These are phyloP conservation scores for Puccinia hordei DNA, from an alignment of 1,284 basidiomycete genomes.

Conservation along the genomic window DNA sequence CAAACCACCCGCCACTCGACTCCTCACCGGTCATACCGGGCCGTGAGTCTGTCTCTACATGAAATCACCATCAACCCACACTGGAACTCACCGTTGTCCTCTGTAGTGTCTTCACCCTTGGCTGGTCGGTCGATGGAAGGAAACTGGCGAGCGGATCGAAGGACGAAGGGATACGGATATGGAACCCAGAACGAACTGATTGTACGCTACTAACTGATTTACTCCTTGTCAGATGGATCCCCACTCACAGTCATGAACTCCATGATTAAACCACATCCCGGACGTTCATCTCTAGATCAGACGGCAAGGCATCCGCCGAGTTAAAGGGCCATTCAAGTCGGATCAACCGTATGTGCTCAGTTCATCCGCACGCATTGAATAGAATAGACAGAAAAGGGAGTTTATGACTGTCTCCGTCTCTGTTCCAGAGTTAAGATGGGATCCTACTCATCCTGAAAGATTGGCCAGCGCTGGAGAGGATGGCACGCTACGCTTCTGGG, in stretches of 20 bases:
- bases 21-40: constrained; percentile 33
- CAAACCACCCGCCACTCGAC: constrained; percentile 40
- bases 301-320: constrained; percentile 56
- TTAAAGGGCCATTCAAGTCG: constrained; percentile 56
- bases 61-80: too few relatives aligned
- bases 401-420: neutral
- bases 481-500: constrained; percentile 57
- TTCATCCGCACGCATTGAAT: neutral
- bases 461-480: constrained; percentile 56
- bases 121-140: constrained; percentile 42
- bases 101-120: constrained; percentile 36
- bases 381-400: neutral
- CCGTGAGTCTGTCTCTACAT: constrained; percentile 16
- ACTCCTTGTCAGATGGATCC: neutral
- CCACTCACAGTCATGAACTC: neutral
- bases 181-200: constrained; percentile 43
- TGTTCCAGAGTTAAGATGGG: constrained; percentile 51
- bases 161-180: constrained; percentile 42
- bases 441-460: constrained; percentile 55
- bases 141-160: constrained; percentile 41
- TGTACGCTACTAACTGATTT: neutral
- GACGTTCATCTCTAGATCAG: constrained; percentile 40
- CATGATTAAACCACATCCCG: neutral
- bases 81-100: neutral
- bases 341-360: constrained; percentile 56